Conservation (phyloP, 495 filamentous ascomycete species). For the Hypoxylon rickii region DNA sequence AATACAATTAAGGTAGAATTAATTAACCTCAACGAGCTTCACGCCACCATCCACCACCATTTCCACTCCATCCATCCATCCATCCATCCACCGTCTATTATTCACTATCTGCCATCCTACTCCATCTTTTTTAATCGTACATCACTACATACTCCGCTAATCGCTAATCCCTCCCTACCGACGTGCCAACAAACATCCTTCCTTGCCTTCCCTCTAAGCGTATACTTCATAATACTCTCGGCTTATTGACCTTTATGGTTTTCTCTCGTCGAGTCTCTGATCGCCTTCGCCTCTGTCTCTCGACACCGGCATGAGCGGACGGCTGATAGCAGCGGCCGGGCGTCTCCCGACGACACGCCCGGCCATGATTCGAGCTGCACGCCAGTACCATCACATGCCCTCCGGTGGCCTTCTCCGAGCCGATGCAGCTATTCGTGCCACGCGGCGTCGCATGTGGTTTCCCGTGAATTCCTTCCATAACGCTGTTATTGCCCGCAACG, state of each 20-base stretch:
- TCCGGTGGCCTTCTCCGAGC: conserved; percentile 73
- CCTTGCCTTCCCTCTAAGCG: too few species aligned
- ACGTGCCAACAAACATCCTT: too few species aligned
- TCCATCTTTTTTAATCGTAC: too few species aligned
- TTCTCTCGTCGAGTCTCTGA: conserved; percentile 13
- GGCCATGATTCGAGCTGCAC: conserved; percentile 58
- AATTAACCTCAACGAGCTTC: conserved; percentile 14
- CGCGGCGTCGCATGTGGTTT: conserved; percentile 71
- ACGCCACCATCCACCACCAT: conserved; percentile 23
- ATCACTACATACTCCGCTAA: too few species aligned
- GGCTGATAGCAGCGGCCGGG: conserved; percentile 71
- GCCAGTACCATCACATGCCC: conserved; percentile 66
- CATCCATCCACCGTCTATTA: too few species aligned
- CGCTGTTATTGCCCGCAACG: conserved; percentile 79
- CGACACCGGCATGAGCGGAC: conserved; percentile 72
- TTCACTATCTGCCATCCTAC: too few species aligned
- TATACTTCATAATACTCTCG: too few species aligned
- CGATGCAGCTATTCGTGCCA: conserved; percentile 62
- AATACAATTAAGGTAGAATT: too few species aligned
- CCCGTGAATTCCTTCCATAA: conserved; percentile 81
- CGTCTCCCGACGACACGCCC: conserved; percentile 68
- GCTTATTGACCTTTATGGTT: conserved; percentile 25
- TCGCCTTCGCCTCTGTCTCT: conserved; percentile 40
- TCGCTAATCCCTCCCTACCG: too few species aligned
- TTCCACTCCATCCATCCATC: not conserved